A percentile compares a stretch with the other conserved stretches of the same genome.
Evolutionary conservation across 768 basidiomycete genomes (phyloP).

Genomic region (Boletus vermiculosoides): DNA sequence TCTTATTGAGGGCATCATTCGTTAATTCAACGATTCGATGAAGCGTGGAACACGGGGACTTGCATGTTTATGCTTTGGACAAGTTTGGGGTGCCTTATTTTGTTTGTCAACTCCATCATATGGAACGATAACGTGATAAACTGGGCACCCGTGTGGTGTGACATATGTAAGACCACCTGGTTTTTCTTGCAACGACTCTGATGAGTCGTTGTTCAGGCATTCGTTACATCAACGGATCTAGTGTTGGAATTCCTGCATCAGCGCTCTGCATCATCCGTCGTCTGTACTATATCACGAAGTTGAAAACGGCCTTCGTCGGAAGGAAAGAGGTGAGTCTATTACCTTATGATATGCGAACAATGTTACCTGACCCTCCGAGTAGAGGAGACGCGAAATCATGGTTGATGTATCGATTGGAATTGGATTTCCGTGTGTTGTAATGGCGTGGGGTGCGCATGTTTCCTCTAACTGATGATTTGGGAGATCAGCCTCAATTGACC

Average conservation of each 20-base stretch:
- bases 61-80: slow-evolving; percentile 37
- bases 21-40: neutral
- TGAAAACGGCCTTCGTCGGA: neutral
- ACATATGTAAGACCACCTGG: slow-evolving; percentile 40
- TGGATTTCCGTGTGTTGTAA: slow-evolving; percentile 36
- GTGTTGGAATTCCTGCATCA: slow-evolving; percentile 46
- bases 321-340: slow-evolving; percentile 29
- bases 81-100: slow-evolving; percentile 24
- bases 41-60: slow-evolving; percentile 35
- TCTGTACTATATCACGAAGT: slow-evolving; percentile 51
- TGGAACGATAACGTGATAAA: slow-evolving; percentile 38
- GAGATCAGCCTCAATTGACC: neutral
- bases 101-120: slow-evolving; percentile 37
- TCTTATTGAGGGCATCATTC: neutral
- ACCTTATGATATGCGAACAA: neutral
- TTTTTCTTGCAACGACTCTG: neutral
- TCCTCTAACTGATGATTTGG: neutral
- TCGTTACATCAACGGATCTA: slow-evolving; percentile 42
- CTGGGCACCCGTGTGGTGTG: slow-evolving; percentile 49
- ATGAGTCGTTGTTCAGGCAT: slow-evolving; percentile 32
- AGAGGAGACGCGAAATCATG: slow-evolving; percentile 50
- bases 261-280: slow-evolving; percentile 63
- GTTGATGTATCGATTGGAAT: slow-evolving; percentile 39
- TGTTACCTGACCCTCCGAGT: neutral
- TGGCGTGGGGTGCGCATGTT: slow-evolving; percentile 30